Conservation (phyloP, 1,284 basidiomycete genomes). For the Xanthoconium separans region DNA sequence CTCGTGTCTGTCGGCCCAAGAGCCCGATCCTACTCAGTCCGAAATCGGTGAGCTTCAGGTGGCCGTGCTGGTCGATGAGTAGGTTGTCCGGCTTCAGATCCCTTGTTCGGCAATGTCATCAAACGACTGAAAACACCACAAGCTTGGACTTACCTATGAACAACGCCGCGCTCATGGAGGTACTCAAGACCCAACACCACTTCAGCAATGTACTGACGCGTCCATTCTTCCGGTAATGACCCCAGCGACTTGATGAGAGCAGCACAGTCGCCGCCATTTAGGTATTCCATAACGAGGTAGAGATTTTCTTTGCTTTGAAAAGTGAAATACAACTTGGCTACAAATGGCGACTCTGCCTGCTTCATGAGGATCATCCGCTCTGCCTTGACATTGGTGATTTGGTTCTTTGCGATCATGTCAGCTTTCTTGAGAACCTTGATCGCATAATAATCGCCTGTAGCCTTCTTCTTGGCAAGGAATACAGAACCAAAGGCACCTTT, state of each 20-base stretch:
- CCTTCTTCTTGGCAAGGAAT: conserved; percentile 97
- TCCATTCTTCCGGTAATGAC: conserved; percentile 93
- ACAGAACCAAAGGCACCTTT: conserved; percentile 99
- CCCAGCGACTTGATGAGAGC: conserved; percentile 96
- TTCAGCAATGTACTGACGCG: conserved; percentile 94
- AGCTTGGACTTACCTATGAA: conserved; percentile 81
- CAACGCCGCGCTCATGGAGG: conserved; percentile 90
- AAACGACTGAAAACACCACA: conserved; percentile 7
- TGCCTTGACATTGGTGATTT: conserved; percentile 99
- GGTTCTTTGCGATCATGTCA: conserved; percentile 99
- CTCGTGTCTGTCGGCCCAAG: conserved; percentile 92
- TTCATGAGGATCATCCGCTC: conserved; percentile 99
- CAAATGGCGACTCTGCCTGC: conserved; percentile 98
- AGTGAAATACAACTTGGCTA: conserved; percentile 97
- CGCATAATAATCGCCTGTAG: conserved; percentile 97
- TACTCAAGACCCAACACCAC: conserved; percentile 95
- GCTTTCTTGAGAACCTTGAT: conserved; percentile 99
- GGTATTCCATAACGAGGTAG: conserved; percentile 98
- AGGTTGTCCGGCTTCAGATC: conserved; percentile 98
- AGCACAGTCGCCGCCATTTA: conserved; percentile 97
- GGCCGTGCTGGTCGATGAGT: conserved; percentile 94
- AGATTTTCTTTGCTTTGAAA: conserved; percentile 99
- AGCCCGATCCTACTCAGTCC: conserved; percentile 97
- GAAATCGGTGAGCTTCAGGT: conserved; percentile 97
- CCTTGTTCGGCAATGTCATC: conserved; percentile 43